Evolutionary conservation across 768 basidiomycete species (phyloP), one percentile per base, ranked within the genome.

Genomic region (Serendipita sp.): DNA sequence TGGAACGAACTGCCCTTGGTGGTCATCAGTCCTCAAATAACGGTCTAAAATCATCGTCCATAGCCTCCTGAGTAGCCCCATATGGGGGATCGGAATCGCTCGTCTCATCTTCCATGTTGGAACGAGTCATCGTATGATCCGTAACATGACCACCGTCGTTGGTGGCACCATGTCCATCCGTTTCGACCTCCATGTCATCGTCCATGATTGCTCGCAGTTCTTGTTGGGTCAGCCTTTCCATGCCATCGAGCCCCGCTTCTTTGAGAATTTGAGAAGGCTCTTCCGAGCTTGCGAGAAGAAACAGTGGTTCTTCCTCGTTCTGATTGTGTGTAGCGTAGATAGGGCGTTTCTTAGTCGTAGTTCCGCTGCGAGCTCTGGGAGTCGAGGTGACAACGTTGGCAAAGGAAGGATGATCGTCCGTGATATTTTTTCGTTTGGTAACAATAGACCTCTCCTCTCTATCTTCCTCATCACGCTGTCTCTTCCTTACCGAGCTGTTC

Each of bases 171-270:
- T 8, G 4, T 8, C 35, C 34, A 8, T n/a, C 56, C 7, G 28
- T 8, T 10, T 24, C 35, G 51, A 75, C 79, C 69, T 86, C 84
- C 66, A 81, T 81, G 10, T 79, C 83, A 1, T 84, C 83, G 32
- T 76, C 83, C 63, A 82, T 72, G 76, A 86, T 77, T 30, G 79
- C 82, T 24, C 75, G 77, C 41, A 89, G 72, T 70, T 88, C 86
- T 28, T 82, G 78, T 3, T 73, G 77, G 65, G 78, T 75, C 86
- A 89, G 87, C 66, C 78, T 70, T 69, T 88, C 86, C 28, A 85
- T 76, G 2, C 84, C 64, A 30, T n/a, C 86, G 34, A 90, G 74
- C 3, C 87, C 87, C 1, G 84, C 83, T 32, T 77, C 78, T 44
- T 77, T 77, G 51, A 89, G 76, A 3, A 77, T 76, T 62, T 78